Evolutionary conservation across 805 yeast species (phyloP).

Genomic region (Nakazawaea wickerhamii): DNA sequence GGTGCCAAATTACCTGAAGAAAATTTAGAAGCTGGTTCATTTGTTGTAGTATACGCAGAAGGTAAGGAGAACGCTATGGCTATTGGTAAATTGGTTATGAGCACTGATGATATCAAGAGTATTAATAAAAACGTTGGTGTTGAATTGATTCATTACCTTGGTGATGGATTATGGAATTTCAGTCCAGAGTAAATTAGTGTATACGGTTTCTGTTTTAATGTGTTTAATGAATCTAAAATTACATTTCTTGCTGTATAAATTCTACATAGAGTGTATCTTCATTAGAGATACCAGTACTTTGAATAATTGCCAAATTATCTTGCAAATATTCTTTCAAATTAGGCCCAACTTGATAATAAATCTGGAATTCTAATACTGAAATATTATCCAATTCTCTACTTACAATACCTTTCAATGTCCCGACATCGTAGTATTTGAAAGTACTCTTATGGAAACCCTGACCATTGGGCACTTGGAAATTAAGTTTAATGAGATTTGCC

Average conservation of each 20-base stretch:
- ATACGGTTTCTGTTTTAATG: neutral
- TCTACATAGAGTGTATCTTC: constrained; percentile 5
- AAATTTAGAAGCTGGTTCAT: constrained; percentile 56
- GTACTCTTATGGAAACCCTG: neutral
- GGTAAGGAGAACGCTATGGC: constrained; percentile 91
- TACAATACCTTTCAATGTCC: constrained; percentile 24
- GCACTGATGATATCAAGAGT: constrained; percentile 80
- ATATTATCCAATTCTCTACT: constrained; percentile 15
- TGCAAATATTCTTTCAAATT: constrained; percentile 18
- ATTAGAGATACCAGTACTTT: constrained; percentile 18
- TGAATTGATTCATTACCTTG: constrained; percentile 75
- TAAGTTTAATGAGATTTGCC: neutral
- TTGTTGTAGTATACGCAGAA: constrained; percentile 83
- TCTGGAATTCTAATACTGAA: constrained; percentile 15
- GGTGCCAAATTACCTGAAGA: constrained; percentile 83
- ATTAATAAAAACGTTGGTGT: constrained; percentile 87
- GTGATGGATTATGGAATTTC: constrained; percentile 83
- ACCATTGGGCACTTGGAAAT: neutral
- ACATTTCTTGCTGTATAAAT: neutral
- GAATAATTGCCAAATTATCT: constrained; percentile 21
- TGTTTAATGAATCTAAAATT: neutral
- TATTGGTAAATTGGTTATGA: constrained; percentile 81
- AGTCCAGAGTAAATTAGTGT: constrained; percentile 35
- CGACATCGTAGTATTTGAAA: constrained; percentile 18
- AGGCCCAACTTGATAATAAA: constrained; percentile 18